Conservation (phyloP, 1,139 yeast genomes). For the Yamadazyma buinensis region DNA sequence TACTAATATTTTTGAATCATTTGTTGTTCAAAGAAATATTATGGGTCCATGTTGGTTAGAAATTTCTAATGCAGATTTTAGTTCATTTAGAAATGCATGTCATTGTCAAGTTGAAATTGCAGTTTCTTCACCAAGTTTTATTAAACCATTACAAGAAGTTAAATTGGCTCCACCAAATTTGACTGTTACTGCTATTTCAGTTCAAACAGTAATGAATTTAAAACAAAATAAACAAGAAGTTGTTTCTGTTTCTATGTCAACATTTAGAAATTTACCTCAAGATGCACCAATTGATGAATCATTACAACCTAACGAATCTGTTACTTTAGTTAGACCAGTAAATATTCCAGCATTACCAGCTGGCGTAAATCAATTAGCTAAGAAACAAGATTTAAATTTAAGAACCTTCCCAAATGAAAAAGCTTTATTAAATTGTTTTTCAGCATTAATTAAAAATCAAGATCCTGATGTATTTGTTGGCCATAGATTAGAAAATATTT, state of each 20-base stretch:
- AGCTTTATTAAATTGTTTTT: constrained; percentile 65
- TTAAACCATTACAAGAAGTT: constrained; percentile 51
- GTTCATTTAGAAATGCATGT: constrained; percentile 59
- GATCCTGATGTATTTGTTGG: constrained; percentile 95
- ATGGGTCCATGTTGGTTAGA: constrained; percentile 99
- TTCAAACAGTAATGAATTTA: constrained; percentile 75
- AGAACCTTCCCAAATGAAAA: constrained; percentile 70
- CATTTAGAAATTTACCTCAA: constrained; percentile 62
- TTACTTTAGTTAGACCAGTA: constrained; percentile 77
- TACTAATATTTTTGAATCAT: constrained; percentile 75
- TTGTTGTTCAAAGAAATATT: constrained; percentile 74
- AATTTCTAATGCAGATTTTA: constrained; percentile 60
- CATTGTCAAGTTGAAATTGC: constrained; percentile 79
- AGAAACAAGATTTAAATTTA: constrained; percentile 44
- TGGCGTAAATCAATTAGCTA: constrained; percentile 61
- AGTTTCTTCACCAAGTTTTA: constrained; percentile 45
- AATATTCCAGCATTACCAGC: constrained; percentile 63
- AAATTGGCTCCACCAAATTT: constrained; percentile 53
- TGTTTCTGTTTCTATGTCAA: constrained; percentile 74
- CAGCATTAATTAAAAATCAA: constrained; percentile 62
- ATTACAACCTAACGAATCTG: constrained; percentile 49
- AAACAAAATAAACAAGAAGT: constrained; percentile 79
- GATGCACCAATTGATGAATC: constrained; percentile 65
- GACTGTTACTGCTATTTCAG: constrained; percentile 69
- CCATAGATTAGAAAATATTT: constrained; percentile 75